Evolutionary conservation across 2,329 filamentous ascomycete genomes (phyloP), one percentile per base, ranked within the genome.

Genomic region (Blumeriella jaapii): DNA sequence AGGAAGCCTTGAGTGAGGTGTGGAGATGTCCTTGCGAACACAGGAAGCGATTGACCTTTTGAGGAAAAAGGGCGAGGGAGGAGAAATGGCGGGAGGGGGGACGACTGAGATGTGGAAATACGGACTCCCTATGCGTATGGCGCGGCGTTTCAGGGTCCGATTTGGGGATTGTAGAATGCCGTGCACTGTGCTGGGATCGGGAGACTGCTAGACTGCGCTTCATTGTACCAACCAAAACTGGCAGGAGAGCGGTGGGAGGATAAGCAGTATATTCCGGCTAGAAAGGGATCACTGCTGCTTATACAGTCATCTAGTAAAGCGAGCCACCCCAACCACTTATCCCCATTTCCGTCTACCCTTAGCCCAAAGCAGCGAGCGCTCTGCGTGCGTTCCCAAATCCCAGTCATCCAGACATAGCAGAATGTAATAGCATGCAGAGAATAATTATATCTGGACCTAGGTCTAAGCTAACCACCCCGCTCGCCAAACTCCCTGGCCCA

Each of bases 401-500:
- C 6, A 11, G 20, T 26, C 8, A 3, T 11, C 24, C 32, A 25
- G 14, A 8, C 10, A n/a, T n/a, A n/a, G n/a, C n/a, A n/a, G n/a
- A n/a, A n/a, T n/a, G n/a, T n/a, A n/a, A n/a, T n/a, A n/a, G n/a
- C n/a, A n/a, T n/a, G n/a, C n/a, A n/a, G n/a, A n/a, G n/a, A n/a
- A n/a, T n/a, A n/a, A n/a, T n/a, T n/a, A n/a, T n/a, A n/a, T n/a
- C n/a, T n/a, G n/a, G n/a, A n/a, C n/a, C n/a, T n/a, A 34, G 12
- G 12, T 26, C 14, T 8, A 14, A 24, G 12, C 39, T 61, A 93
- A 13, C 85, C 85, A 22, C 86, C 89, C 25, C 89, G 66, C 60
- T 98, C 91, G 29, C 91, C 91, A 66, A 91, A 98, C 56, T 93
- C 81, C 55, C 59, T 76, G 2, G 91, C 86, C 91, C 91, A 98